phyloP scores from a whole-genome alignment of 805 yeast genomes.

The Candida palmyrensis region DNA sequence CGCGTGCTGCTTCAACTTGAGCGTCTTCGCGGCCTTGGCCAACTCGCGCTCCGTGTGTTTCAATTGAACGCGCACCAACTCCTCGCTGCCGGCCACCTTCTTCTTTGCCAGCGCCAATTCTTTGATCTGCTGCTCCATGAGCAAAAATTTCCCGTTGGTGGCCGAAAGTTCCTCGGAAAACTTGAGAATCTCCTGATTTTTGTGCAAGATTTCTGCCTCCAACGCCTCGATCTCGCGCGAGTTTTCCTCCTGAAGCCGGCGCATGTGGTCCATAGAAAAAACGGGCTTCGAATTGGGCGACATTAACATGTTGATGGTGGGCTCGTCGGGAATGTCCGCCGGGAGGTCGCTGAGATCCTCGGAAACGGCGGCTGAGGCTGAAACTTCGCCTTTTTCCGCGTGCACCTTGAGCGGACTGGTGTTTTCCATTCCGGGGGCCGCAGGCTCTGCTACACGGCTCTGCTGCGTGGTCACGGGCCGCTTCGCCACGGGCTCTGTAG shows the following conservation, averaged over 20 bases:
- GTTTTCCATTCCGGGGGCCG: constrained; percentile 9
- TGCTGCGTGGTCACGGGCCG: constrained; percentile 24
- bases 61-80: constrained; percentile 18
- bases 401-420: constrained; percentile 22
- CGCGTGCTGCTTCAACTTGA: constrained; percentile 11
- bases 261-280: constrained; percentile 22
- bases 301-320: constrained; percentile 24
- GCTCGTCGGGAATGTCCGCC: constrained; percentile 15
- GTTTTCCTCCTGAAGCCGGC: constrained; percentile 18
- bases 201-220: constrained; percentile 9
- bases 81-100: constrained; percentile 14
- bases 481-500: constrained; percentile 25
- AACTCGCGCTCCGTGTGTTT: constrained; percentile 22
- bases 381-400: background rate
- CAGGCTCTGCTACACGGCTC: constrained; percentile 15
- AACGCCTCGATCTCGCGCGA: constrained; percentile 13
- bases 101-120: constrained; percentile 12
- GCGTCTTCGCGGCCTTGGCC: constrained; percentile 20
- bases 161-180: constrained; percentile 13
- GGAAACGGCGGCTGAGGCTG: constrained; percentile 4
- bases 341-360: constrained; percentile 4
- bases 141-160: constrained; percentile 9
- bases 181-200: constrained; percentile 14
- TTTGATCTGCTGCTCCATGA: constrained; percentile 12
- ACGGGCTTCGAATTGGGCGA: constrained; percentile 30